These are phyloP conservation scores for Pestalotiopsis sp. DNA, from an alignment of 2,329 filamentous ascomycete species.

Conservation along the genomic window DNA sequence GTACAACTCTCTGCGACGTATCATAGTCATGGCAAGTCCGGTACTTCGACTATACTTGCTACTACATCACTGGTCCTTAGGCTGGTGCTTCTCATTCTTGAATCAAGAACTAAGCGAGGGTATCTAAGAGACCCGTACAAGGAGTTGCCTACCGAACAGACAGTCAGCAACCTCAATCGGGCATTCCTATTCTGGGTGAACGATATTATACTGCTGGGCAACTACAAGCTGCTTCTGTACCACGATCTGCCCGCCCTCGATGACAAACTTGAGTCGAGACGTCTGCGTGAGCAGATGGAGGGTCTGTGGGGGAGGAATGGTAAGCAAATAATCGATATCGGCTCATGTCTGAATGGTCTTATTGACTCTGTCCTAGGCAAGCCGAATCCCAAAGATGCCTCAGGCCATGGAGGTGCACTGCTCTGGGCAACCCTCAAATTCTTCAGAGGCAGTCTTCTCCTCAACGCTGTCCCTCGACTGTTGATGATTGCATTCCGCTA, in stretches of 20 bases:
- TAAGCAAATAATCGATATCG: background rate
- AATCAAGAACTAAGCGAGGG: background rate
- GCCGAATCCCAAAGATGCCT: background rate
- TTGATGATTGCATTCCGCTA: slow-evolving; percentile 42
- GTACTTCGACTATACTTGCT: background rate
- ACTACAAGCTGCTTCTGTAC: slow-evolving; percentile 2
- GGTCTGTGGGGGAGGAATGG: background rate
- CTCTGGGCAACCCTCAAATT: background rate
- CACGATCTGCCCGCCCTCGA: slow-evolving; percentile 2
- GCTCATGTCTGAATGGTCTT: background rate
- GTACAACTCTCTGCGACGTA: background rate
- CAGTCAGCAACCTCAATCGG: slow-evolving; percentile 1
- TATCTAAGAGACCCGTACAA: slow-evolving; percentile 12
- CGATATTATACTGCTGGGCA: slow-evolving; percentile 9
- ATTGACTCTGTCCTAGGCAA: background rate
- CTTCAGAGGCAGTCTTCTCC: background rate
- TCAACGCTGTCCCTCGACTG: slow-evolving; percentile 27
- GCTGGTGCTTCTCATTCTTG: slow-evolving; percentile 6
- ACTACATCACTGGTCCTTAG: background rate
- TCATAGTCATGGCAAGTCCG: background rate
- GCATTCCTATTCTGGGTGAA: slow-evolving; percentile 10
- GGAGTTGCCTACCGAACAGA: slow-evolving; percentile 2
- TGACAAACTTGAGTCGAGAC: background rate
- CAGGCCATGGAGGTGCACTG: background rate
- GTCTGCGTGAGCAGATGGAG: background rate